Evolutionary conservation across 768 basidiomycete species (phyloP).

Genomic region (Podaxis mareebaensis): DNA sequence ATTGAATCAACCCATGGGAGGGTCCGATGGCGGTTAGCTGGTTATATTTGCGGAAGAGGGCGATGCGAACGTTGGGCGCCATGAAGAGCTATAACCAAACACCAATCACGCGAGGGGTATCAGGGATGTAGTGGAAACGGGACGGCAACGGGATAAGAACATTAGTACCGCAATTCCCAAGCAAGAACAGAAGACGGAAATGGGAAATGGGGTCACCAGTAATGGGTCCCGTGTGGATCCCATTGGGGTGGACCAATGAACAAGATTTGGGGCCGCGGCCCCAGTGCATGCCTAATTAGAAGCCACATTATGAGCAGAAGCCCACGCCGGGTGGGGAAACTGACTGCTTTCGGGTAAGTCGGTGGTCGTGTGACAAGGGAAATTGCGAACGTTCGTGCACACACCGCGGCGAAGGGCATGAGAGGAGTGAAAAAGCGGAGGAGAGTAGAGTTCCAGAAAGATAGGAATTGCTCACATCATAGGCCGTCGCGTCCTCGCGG

Average conservation of each 20-base stretch:
- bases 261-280: background rate
- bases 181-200: constrained; percentile 3
- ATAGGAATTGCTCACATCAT: constrained; percentile 51
- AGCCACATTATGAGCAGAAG: background rate
- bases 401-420: background rate
- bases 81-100: constrained; percentile 38
- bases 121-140: background rate
- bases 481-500: constrained; percentile 47
- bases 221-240: constrained; percentile 11
- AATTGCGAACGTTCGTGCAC: background rate
- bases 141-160: constrained; percentile 2
- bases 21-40: constrained; percentile 61
- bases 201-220: background rate
- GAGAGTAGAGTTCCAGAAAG: background rate
- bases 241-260: constrained; percentile 5
- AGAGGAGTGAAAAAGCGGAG: background rate
- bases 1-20: constrained; percentile 62
- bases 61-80: constrained; percentile 51
- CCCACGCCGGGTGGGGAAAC: constrained; percentile 1
- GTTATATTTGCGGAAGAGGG: constrained; percentile 54
- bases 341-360: background rate
- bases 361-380: background rate
- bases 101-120: background rate
- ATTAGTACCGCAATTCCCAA: constrained; percentile 3
- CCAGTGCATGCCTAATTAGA: background rate